Conservation (phyloP, 164 flowering plant genomes). For the Vitis amurensis region DNA sequence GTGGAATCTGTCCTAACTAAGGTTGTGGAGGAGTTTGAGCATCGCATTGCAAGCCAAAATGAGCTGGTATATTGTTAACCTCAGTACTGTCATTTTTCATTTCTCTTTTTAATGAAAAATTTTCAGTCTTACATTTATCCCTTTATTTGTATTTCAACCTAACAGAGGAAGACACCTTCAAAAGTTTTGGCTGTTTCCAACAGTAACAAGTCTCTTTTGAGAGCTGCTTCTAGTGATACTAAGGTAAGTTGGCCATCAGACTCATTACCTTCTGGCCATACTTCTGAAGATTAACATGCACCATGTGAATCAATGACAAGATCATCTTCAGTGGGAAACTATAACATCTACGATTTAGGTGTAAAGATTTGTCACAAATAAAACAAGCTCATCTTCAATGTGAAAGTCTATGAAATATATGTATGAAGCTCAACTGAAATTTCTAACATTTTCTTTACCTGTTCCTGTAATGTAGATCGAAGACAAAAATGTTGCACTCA, state of each 20-base stretch:
- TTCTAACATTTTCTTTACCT: conserved; percentile 3
- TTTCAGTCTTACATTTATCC: neutral
- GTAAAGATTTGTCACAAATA: neutral
- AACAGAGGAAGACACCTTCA: conserved; percentile 40
- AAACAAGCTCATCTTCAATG: neutral
- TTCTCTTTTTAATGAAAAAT: neutral
- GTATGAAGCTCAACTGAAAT: neutral
- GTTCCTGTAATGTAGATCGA: conserved; percentile 31
- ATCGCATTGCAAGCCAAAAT: conserved; percentile 45
- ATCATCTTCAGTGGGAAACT: no score
- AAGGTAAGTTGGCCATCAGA: conserved; percentile 35
- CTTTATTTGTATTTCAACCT: conserved; percentile 2
- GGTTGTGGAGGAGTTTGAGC: conserved; percentile 67
- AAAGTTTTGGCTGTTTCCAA: conserved; percentile 26
- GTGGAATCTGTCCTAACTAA: conserved; percentile 65
- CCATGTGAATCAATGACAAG: no score
- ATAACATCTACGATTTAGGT: no score
- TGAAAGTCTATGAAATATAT: neutral
- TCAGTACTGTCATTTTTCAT: neutral
- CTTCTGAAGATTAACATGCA: neutral
- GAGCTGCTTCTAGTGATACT: conserved; percentile 29
- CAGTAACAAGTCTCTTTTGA: conserved; percentile 32
- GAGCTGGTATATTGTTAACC: conserved; percentile 37
- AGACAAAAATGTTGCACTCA: conserved; percentile 20
- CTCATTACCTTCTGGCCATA: neutral